A percentile compares a stretch with the other conserved stretches of the same genome.
Conservation (phyloP, 2,329 filamentous ascomycete species). For the Emergomyces orientalis region DNA sequence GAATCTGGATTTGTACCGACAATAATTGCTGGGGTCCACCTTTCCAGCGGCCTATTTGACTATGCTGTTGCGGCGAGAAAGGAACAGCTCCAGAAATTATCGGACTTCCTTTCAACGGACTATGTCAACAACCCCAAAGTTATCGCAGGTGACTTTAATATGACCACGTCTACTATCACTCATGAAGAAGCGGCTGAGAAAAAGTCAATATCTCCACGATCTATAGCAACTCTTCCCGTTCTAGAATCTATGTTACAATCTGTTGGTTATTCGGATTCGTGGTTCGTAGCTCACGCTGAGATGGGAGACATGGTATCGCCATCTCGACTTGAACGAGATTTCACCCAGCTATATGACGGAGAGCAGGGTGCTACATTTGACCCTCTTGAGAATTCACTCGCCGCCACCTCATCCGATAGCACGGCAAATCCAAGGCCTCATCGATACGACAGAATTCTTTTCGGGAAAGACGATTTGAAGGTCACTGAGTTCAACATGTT, state of each 20-base stretch:
- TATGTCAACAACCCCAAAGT: conserved; percentile 45
- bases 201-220: conserved; percentile 46
- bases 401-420: conserved; percentile 41
- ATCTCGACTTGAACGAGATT: conserved; percentile 16
- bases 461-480: conserved; percentile 36
- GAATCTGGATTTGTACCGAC: conserved; percentile 30
- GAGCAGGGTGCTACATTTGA: conserved; percentile 59
- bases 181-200: conserved; percentile 46
- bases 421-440: conserved; percentile 50
- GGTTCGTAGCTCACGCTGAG: conserved; percentile 40
- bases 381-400: conserved; percentile 48
- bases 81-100: conserved; percentile 45
- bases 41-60: conserved; percentile 53
- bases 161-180: conserved; percentile 50
- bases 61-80: conserved; percentile 49
- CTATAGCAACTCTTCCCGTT: conserved; percentile 35
- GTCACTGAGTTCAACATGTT: conserved; percentile 49
- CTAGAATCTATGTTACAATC: conserved; percentile 43
- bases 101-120: conserved; percentile 36
- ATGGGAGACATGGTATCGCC: conserved; percentile 35
- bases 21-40: conserved; percentile 50
- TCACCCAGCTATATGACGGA: conserved; percentile 42
- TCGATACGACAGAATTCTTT: conserved; percentile 55
- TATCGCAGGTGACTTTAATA: conserved; percentile 56
- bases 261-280: conserved; percentile 45